Percentiles rank a stretch among this genome's conserved stretches.
Evolutionary conservation across 495 filamentous ascomycete genomes (phyloP).

Genomic region (Aspergillus nidulans): DNA sequence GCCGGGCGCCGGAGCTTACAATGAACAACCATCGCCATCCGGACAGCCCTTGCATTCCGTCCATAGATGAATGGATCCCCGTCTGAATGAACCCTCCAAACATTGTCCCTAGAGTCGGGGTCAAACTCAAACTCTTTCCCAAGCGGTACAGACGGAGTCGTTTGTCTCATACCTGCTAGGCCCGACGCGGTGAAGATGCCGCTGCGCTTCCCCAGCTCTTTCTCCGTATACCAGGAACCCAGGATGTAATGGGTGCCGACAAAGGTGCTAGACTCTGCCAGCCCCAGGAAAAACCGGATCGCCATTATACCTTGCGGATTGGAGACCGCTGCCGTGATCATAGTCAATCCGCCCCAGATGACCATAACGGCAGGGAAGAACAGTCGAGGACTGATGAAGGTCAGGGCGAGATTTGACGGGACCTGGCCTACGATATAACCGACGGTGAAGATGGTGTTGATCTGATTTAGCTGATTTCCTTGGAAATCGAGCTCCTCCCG

Average conservation of each 20-base stretch:
- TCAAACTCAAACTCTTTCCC: no score
- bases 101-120: no score
- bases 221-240: constrained; percentile 62
- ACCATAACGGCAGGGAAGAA: constrained; percentile 61
- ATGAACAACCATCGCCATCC: constrained; percentile 71
- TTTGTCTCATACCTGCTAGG: no score
- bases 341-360: constrained; percentile 57
- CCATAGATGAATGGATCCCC: constrained; percentile 50
- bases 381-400: constrained; percentile 52
- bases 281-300: constrained; percentile 66
- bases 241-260: constrained; percentile 63
- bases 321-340: constrained; percentile 51
- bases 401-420: constrained; percentile 56
- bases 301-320: constrained; percentile 54
- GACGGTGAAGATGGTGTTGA: constrained; percentile 47
- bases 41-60: constrained; percentile 46
- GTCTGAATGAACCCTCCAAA: constrained; percentile 55
- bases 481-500: constrained; percentile 55
- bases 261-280: constrained; percentile 57
- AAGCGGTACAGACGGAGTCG: no score
- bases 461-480: constrained; percentile 54
- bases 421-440: constrained; percentile 56
- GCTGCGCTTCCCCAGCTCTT: constrained; percentile 60
- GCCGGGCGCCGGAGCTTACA: constrained; percentile 4
- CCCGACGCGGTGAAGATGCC: constrained; percentile 38